phyloP scores from a whole-genome alignment of 768 basidiomycete genomes.

The Rhodotorula kratochvilovae region DNA sequence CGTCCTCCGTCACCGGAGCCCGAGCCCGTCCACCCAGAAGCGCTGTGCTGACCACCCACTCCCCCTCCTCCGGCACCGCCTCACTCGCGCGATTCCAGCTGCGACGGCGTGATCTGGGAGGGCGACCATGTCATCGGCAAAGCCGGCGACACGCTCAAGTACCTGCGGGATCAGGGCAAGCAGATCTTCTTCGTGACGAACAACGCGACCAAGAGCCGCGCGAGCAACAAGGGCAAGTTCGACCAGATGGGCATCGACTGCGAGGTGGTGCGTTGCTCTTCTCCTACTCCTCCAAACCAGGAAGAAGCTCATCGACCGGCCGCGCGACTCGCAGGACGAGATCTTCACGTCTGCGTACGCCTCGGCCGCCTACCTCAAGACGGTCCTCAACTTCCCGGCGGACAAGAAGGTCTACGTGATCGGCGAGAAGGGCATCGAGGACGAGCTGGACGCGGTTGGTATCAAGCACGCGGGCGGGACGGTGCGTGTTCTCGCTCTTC shows the following conservation, averaged over 20 bases:
- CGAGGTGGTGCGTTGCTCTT: slow-evolving; percentile 62
- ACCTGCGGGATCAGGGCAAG: slow-evolving; percentile 35
- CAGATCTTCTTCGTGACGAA: slow-evolving; percentile 58
- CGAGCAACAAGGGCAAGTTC: slow-evolving; percentile 82
- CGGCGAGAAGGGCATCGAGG: slow-evolving; percentile 83
- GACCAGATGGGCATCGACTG: slow-evolving; percentile 81
- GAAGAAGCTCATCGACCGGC: not conserved
- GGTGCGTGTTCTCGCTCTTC: slow-evolving; percentile 52
- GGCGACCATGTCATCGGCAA: slow-evolving; percentile 39
- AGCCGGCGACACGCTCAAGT: slow-evolving; percentile 34
- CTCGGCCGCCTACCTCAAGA: slow-evolving; percentile 75
- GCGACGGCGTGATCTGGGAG: slow-evolving; percentile 44
- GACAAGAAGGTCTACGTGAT: slow-evolving; percentile 94
- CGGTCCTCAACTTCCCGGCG: slow-evolving; percentile 80
- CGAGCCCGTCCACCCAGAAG: no score
- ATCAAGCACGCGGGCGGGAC: slow-evolving; percentile 76
- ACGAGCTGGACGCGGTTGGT: slow-evolving; percentile 85
- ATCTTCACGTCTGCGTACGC: slow-evolving; percentile 94
- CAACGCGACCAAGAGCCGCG: slow-evolving; percentile 90
- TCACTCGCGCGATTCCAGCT: not conserved
- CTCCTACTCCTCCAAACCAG: not conserved
- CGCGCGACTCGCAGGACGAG: slow-evolving; percentile 63
- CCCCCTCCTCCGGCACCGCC: not conserved
- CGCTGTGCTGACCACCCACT: not conserved
- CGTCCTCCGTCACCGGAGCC: no score